Percentiles rank a stretch among this genome's conserved stretches.
Evolutionary conservation across 2,329 filamentous ascomycete species (phyloP).

Genomic region (Endoconidiophora polonica): DNA sequence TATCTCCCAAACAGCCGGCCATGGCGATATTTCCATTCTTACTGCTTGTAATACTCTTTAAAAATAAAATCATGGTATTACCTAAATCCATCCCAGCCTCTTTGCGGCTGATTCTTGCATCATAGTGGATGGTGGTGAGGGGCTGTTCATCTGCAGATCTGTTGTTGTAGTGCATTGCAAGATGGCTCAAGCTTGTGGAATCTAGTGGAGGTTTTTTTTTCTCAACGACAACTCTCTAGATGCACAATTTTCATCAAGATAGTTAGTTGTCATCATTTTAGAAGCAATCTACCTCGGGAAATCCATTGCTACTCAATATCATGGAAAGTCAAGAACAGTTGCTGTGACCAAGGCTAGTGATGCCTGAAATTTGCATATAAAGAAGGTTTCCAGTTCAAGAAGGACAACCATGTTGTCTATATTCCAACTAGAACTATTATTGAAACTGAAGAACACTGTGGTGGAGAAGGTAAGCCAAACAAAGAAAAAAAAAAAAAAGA

Average conservation of each 20-base stretch:
- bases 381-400: conserved; percentile 25
- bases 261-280: conserved; percentile 23
- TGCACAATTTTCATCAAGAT: conserved; percentile 24
- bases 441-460: conserved; percentile 18
- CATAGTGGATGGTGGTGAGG: conserved; percentile 23
- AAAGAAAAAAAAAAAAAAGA: conserved; percentile 22
- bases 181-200: conserved; percentile 25
- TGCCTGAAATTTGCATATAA: conserved; percentile 27
- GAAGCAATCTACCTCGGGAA: conserved; percentile 23
- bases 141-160: conserved; percentile 24
- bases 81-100: conserved; percentile 19
- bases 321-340: conserved; percentile 25
- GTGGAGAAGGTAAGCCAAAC: conserved; percentile 20
- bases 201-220: conserved; percentile 24
- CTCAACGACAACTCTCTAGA: conserved; percentile 24
- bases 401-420: conserved; percentile 22
- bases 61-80: conserved; percentile 21
- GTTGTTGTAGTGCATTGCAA: conserved; percentile 25
- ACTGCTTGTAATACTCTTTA: conserved; percentile 22
- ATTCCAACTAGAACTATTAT: conserved; percentile 25
- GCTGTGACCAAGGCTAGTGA: conserved; percentile 23
- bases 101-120: conserved; percentile 18
- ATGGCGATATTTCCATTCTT: conserved; percentile 25
- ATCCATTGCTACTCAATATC: conserved; percentile 25
- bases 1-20: conserved; percentile 32